phyloP scores from a whole-genome alignment of 441 rosid species.

The Rhodomyrtus psidioides region DNA sequence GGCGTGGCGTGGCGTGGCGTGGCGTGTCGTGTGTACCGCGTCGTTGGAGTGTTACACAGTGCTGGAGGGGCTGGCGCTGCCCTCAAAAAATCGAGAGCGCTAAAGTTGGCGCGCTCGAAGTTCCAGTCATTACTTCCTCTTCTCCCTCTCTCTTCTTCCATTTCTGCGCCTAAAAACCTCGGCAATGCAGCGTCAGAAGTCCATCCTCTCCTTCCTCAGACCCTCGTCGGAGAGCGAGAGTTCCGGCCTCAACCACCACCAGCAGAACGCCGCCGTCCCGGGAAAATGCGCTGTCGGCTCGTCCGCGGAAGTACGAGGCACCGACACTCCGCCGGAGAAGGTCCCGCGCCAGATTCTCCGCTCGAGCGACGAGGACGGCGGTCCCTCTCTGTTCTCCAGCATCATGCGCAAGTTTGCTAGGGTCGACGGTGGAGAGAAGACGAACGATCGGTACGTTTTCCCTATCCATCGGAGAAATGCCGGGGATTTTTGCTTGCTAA shows the following conservation, averaged over 20 bases:
- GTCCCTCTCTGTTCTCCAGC: constrained; percentile 67
- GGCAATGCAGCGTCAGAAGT: constrained; percentile 81
- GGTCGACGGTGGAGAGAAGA: constrained; percentile 34
- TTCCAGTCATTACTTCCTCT: background rate
- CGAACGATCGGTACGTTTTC: constrained; percentile 32
- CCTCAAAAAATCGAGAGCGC: background rate
- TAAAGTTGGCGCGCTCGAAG: constrained; percentile 56
- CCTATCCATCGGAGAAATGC: background rate
- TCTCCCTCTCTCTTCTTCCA: background rate
- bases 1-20: no score
- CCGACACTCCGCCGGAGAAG: constrained; percentile 96
- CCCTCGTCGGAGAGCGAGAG: constrained; percentile 36
- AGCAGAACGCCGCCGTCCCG: constrained; percentile 2
- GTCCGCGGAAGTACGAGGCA: constrained; percentile 49
- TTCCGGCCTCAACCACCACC: constrained; percentile 20
- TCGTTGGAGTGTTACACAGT: no score
- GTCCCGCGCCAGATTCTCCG: constrained; percentile 66
- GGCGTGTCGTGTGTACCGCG: no score
- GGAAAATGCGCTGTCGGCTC: constrained; percentile 17
- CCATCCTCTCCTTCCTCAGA: constrained; percentile 69
- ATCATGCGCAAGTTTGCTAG: constrained; percentile 88
- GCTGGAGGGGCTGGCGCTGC: background rate
- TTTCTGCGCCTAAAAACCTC: background rate
- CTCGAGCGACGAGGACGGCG: constrained; percentile 17
- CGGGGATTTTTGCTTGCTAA: background rate